Evolutionary conservation across 805 yeast genomes (phyloP).

Genomic region (Candida nanaspora): DNA sequence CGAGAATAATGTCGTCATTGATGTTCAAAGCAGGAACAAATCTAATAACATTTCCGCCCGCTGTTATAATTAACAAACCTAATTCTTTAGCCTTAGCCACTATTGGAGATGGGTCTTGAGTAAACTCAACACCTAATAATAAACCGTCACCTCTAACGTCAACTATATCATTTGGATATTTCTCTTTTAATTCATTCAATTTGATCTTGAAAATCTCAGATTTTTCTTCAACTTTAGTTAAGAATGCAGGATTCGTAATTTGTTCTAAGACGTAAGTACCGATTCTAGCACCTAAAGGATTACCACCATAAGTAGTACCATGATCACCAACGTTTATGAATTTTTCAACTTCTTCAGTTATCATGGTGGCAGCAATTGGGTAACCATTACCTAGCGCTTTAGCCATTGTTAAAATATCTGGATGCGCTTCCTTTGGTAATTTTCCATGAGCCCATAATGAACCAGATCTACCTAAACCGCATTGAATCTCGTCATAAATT

Average conservation of each 20-base stretch:
- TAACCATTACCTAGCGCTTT: conserved; percentile 96
- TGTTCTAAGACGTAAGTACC: conserved; percentile 70
- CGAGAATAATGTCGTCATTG: conserved; percentile 54
- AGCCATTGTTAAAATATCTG: conserved; percentile 91
- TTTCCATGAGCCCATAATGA: conserved; percentile 86
- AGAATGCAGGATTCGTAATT: conserved; percentile 54
- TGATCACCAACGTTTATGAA: conserved; percentile 86
- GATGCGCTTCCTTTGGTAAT: conserved; percentile 75
- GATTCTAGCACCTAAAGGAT: conserved; percentile 83
- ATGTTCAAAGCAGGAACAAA: conserved; percentile 90
- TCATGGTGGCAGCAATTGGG: conserved; percentile 92
- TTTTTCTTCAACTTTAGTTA: conserved; percentile 52
- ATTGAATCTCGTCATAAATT: conserved; percentile 93
- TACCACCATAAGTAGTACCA: conserved; percentile 97
- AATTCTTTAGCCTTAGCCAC: conserved; percentile 64
- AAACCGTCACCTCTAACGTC: conserved; percentile 87
- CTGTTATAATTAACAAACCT: conserved; percentile 82
- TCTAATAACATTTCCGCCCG: conserved; percentile 87
- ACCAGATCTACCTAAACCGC: conserved; percentile 93
- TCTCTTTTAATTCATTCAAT: conserved; percentile 41
- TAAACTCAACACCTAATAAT: conserved; percentile 75
- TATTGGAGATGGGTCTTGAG: conserved; percentile 54
- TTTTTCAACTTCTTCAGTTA: conserved; percentile 70
- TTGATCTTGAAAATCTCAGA: conserved; percentile 49
- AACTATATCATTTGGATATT: conserved; percentile 52